phyloP scores from a whole-genome alignment of 2,329 filamentous ascomycete genomes.

The Colletotrichum sp. region DNA sequence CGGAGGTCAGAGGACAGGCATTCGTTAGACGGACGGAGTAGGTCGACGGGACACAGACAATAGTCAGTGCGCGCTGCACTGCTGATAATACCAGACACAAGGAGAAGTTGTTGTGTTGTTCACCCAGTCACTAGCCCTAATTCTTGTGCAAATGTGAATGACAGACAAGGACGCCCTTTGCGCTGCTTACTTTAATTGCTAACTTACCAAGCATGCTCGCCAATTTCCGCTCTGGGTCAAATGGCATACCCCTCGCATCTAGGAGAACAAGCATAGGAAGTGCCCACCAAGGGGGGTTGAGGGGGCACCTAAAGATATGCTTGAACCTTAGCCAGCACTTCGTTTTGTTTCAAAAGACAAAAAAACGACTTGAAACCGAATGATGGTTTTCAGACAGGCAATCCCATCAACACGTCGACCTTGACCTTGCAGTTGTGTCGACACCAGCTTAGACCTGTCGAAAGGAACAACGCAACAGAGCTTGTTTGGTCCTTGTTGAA shows the following conservation, averaged over 20 bases:
- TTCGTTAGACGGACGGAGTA: neutral
- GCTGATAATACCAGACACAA: neutral
- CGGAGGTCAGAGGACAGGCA: neutral
- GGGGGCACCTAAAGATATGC: neutral
- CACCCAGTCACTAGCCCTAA: neutral
- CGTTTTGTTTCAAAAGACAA: neutral
- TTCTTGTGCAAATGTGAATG: neutral
- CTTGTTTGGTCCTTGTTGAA: neutral
- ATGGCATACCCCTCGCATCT: neutral
- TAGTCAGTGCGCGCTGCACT: neutral
- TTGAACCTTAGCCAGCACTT: neutral
- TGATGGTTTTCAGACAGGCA: neutral
- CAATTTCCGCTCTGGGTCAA: neutral
- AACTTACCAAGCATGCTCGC: neutral
- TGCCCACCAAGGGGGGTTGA: neutral
- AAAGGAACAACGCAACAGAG: neutral
- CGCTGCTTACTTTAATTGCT: neutral
- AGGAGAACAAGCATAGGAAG: neutral
- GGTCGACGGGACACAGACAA: neutral
- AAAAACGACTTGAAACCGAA: neutral
- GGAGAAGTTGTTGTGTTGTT: neutral
- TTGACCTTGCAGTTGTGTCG: neutral
- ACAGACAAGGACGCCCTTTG: neutral
- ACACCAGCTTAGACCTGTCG: neutral
- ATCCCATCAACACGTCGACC: neutral